phyloP scores from a whole-genome alignment of 2,329 filamentous ascomycete species.

The Thielaviopsis ethacetica region DNA sequence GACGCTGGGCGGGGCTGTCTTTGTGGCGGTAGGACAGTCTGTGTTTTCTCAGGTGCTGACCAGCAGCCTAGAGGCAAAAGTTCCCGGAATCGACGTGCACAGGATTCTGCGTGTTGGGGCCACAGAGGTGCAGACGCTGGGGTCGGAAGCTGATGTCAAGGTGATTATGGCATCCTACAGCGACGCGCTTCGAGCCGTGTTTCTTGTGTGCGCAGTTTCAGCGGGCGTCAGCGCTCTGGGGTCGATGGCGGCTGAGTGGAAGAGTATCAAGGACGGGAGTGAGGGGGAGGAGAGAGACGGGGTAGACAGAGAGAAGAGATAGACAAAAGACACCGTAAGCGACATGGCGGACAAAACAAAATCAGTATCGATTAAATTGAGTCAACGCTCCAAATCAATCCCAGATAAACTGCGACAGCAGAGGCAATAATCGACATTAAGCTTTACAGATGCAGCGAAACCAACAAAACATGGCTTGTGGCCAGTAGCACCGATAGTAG shows the following conservation, averaged over 20 bases:
- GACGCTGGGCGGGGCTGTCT: constrained; percentile 28
- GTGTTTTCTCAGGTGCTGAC: constrained; percentile 22
- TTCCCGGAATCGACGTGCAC: not conserved
- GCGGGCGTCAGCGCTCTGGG: constrained; percentile 6
- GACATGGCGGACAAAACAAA: too few species aligned
- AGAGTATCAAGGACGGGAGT: not conserved
- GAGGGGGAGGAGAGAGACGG: not conserved
- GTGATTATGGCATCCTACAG: constrained; percentile 3
- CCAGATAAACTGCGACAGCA: not conserved
- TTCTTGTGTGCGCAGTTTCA: constrained; percentile 6
- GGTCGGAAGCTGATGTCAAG: not conserved
- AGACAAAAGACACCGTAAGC: not conserved
- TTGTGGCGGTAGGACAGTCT: constrained; percentile 34
- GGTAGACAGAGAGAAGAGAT: not conserved
- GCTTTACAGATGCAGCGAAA: not conserved
- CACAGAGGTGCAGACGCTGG: constrained; percentile 1
- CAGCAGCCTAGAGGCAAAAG: not conserved
- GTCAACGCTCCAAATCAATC: not conserved
- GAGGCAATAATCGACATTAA: not conserved
- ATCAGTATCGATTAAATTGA: not conserved
- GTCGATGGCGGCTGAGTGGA: constrained; percentile 5
- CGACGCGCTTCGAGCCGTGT: constrained; percentile 4
- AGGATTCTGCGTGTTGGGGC: constrained; percentile 2
- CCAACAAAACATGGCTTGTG: not conserved
- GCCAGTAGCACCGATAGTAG: not conserved